Base-by-base conservation (phyloP, 2,329 filamentous ascomycete genomes). In the Cladobotryum protrusum region DNA sequence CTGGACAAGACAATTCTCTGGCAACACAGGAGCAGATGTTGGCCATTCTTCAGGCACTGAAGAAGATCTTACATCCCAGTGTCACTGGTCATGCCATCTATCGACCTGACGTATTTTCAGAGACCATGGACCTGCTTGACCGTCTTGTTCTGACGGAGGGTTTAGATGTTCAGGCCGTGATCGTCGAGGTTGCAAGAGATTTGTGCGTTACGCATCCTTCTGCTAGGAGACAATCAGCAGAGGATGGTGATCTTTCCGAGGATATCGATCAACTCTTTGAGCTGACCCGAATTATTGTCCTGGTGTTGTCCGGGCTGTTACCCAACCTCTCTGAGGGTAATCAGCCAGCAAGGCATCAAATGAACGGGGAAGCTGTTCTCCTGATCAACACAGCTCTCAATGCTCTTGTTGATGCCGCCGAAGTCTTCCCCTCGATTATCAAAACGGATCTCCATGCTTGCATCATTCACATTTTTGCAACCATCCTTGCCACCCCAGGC, bases 251-350 rank as follows among this genome's bases (percentile, higher is more conserved):
- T 64, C 73, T 99, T 11, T 95, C 89, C 0, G 93, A 99, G 62
- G 93, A 99, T 63, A 96, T 99, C 55, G 93, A 99, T 63, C 93
- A 99, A 68, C 78, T 99, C 0, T 99, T 99, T 61, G 93, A 99
- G 68, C 76, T 99, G 43, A 99, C 93, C 0, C 82, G 93, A 56
- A 96, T 96, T 63, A 96, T 97, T 55, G 92, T 97, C 14, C 76
- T 99, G 8, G 92, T 97, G 2, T 76, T 99, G 24, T 87, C 90
- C 0, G 89, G 91, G 1, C 74, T 96, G 36, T 74, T 99, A 18
- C 93, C 95, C 4, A 95, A 92, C 53, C 73, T 95, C 4, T 81
- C 81, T 4, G 86, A 88, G 53, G 72, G 76, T 44, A 82, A 78
- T 42, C 81, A 78, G 56, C 76, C 77, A 58, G 83, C 81, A 24